These are phyloP conservation scores for Periconia sp. DNA, from an alignment of 2,329 filamentous ascomycete genomes.

Conservation along the genomic window DNA sequence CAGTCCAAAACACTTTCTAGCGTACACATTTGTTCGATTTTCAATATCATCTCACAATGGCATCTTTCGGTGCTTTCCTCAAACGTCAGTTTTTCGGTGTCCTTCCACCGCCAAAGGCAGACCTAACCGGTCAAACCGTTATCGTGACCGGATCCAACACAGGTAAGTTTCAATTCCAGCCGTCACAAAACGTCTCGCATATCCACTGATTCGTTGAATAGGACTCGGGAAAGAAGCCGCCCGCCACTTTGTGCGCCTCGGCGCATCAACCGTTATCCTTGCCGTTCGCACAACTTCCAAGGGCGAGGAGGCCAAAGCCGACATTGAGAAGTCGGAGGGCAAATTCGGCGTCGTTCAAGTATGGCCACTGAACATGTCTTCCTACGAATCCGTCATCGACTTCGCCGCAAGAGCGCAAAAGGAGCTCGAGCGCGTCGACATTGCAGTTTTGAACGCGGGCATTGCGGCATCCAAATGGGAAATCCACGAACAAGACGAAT, in stretches of 20 bases:
- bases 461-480: slow-evolving; percentile 28
- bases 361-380: slow-evolving; percentile 48
- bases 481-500: slow-evolving; percentile 31
- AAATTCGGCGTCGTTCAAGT: slow-evolving; percentile 42
- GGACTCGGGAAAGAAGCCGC: slow-evolving; percentile 51
- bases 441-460: slow-evolving; percentile 44
- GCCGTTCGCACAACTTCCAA: slow-evolving; percentile 46
- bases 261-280: slow-evolving; percentile 47
- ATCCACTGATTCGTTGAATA: too few species aligned
- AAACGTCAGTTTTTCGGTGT: slow-evolving; percentile 39
- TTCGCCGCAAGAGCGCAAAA: slow-evolving; percentile 31
- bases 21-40: not conserved
- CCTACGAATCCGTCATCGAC: slow-evolving; percentile 40
- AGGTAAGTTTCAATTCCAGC: too few species aligned
- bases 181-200: too few species aligned
- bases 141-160: slow-evolving; percentile 52
- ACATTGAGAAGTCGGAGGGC: slow-evolving; percentile 40
- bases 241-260: slow-evolving; percentile 44
- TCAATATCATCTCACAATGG: slow-evolving; percentile 2
- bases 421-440: slow-evolving; percentile 37
- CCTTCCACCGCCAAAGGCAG: slow-evolving; percentile 29
- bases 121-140: slow-evolving; percentile 39
- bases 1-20: not conserved
- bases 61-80: slow-evolving; percentile 2
- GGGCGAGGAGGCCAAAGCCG: slow-evolving; percentile 47